Percentiles rank a stretch among this genome's conserved stretches.
Conservation (phyloP, 306 rosid genomes). For the Fragaria vesca region DNA sequence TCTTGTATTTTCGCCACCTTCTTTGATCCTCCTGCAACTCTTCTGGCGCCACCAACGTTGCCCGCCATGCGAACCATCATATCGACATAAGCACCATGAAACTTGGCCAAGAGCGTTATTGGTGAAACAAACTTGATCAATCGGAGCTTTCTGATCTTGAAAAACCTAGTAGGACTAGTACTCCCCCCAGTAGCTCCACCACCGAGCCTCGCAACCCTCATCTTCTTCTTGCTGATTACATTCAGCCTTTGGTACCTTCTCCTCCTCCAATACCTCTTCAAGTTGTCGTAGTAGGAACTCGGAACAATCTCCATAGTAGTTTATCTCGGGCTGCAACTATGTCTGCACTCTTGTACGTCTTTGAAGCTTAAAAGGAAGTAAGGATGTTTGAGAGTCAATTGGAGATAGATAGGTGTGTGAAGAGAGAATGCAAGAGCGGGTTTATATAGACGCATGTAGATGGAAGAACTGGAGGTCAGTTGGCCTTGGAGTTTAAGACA, state of each 20-base stretch:
- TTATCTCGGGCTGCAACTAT: neutral
- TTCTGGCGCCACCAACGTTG: conserved; percentile 15
- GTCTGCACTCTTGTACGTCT: neutral
- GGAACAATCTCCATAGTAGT: conserved; percentile 29
- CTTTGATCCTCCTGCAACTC: conserved; percentile 25
- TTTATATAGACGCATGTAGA: neutral
- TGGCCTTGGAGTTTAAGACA: neutral
- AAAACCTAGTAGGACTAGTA: neutral
- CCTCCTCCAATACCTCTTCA: conserved; percentile 45
- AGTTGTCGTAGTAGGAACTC: conserved; percentile 11
- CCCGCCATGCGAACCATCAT: conserved; percentile 35
- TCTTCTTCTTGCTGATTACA: conserved; percentile 26
- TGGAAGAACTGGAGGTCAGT: neutral
- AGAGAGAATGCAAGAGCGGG: neutral
- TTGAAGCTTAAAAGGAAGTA: neutral
- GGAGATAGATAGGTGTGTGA: neutral
- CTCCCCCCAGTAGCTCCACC: neutral
- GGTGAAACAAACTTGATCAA: conserved; percentile 23
- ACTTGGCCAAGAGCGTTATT: conserved; percentile 20
- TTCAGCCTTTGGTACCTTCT: conserved; percentile 37
- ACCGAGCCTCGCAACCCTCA: conserved; percentile 19
- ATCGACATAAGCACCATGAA: conserved; percentile 35
- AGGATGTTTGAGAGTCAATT: neutral
- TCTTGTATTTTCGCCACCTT: conserved; percentile 22
- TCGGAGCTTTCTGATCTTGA: conserved; percentile 21